A percentile compares a stretch with the other conserved stretches of the same genome.
These are phyloP conservation scores for Suillus cothurnatus DNA, from an alignment of 768 basidiomycete species.

Conservation along the genomic window DNA sequence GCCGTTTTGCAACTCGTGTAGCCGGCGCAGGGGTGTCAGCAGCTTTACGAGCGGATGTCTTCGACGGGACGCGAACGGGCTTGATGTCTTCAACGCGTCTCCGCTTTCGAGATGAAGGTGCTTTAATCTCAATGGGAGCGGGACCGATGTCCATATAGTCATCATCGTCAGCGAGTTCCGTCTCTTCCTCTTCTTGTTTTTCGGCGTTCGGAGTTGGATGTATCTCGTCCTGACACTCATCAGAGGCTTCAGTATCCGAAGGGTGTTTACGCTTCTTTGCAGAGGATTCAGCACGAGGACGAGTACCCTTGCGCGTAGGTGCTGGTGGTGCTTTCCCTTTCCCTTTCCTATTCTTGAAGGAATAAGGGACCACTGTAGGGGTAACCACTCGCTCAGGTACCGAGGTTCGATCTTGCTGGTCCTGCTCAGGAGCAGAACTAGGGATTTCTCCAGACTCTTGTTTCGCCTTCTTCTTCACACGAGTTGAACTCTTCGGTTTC, in stretches of 20 bases:
- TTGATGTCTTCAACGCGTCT: conserved; percentile 39
- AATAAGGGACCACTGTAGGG: conserved; percentile 1
- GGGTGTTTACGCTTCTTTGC: conserved; percentile 23
- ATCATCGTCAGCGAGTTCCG: conserved; percentile 47
- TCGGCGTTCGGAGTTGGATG: conserved; percentile 18
- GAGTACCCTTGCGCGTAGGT: conserved; percentile 11
- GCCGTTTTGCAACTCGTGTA: conserved; percentile 39
- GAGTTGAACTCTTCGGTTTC: conserved; percentile 16
- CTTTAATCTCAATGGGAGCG: conserved; percentile 28
- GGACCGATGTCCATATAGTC: conserved; percentile 38
- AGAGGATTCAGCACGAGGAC: conserved; percentile 12
- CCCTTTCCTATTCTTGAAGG: conserved; percentile 12
- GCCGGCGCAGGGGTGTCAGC: conserved; percentile 30
- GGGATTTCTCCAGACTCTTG: conserved; percentile 45
- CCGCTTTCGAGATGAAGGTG: conserved; percentile 40
- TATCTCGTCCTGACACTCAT: conserved; percentile 4
- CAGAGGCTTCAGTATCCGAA: conserved; percentile 30
- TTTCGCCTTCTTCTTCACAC: conserved; percentile 17
- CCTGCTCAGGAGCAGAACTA: conserved; percentile 63
- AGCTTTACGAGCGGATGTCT: conserved; percentile 30
- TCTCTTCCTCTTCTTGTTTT: conserved; percentile 41
- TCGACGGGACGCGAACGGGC: conserved; percentile 23
- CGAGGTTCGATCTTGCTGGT: conserved; percentile 26
- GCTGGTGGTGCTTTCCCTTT: conserved; percentile 2
- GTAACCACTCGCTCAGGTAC: conserved; percentile 15